A percentile compares a stretch with the other conserved stretches of the same genome.
These are phyloP conservation scores for Thalassia testudinum DNA, from an alignment of 116 monocot species.

Conservation along the genomic window DNA sequence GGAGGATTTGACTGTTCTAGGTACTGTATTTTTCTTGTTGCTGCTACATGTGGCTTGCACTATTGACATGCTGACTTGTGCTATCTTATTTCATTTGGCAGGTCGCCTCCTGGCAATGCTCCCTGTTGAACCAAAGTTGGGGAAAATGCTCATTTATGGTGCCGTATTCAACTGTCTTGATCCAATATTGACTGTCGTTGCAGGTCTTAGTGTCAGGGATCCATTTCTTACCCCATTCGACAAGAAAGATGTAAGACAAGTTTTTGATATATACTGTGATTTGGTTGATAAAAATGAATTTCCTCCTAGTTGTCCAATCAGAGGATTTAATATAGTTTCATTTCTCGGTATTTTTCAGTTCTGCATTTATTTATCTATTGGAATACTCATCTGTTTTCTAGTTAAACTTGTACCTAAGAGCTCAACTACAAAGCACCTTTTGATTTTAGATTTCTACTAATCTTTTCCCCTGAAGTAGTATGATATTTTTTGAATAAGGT, in stretches of 20 bases:
- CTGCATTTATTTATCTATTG: too few species aligned
- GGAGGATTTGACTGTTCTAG: conserved; percentile 79
- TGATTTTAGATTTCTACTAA: too few species aligned
- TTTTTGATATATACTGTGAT: too few species aligned
- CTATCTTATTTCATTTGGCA: conserved; percentile 18
- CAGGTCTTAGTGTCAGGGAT: conserved; percentile 94
- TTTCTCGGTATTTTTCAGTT: too few species aligned
- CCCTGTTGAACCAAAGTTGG: conserved; percentile 95
- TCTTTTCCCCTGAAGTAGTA: too few species aligned
- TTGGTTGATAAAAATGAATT: too few species aligned
- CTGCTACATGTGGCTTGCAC: neutral
- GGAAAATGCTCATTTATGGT: conserved; percentile 95
- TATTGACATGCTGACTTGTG: neutral
- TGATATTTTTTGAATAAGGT: too few species aligned
- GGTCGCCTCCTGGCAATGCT: conserved; percentile 77
- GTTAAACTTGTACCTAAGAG: too few species aligned
- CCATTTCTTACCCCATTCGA: conserved; percentile 94
- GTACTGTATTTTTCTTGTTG: conserved; percentile 17
- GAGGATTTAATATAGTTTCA: too few species aligned
- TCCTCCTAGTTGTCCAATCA: too few species aligned
- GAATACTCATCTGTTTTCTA: too few species aligned
- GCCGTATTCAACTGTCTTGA: conserved; percentile 94
- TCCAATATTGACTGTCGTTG: conserved; percentile 88
- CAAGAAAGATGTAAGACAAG: conserved; percentile 81
- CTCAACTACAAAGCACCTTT: too few species aligned